Percentiles rank a stretch among this genome's conserved stretches.
phyloP scores from a whole-genome alignment of 2,329 filamentous ascomycete species.

The Camillea tinctor region DNA sequence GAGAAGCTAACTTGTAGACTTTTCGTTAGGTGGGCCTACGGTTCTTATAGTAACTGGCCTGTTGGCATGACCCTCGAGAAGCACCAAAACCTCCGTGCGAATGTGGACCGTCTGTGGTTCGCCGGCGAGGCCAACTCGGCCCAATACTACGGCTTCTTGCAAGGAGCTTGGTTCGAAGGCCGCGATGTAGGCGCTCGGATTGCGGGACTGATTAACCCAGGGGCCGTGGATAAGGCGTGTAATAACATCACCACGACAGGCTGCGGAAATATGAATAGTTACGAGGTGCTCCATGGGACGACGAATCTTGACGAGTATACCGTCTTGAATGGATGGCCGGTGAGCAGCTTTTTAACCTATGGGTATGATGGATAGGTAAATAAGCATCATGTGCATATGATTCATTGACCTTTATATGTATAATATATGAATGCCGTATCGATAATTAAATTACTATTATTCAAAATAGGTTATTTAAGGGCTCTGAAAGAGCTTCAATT shows the following conservation, averaged over 20 bases:
- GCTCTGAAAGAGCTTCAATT: too few relatives aligned
- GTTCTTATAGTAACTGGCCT: conserved; percentile 69
- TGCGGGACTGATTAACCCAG: conserved; percentile 34
- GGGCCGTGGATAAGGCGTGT: conserved; percentile 11
- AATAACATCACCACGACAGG: conserved; percentile 23
- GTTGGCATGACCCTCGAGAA: conserved; percentile 59
- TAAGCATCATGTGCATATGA: background rate
- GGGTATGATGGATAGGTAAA: conserved; percentile 14
- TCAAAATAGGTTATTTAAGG: too few relatives aligned
- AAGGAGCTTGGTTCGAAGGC: conserved; percentile 61
- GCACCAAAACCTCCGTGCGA: conserved; percentile 68
- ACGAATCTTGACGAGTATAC: conserved; percentile 34
- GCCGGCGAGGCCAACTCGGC: conserved; percentile 64
- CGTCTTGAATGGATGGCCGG: conserved; percentile 37
- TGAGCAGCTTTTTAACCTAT: conserved; percentile 34
- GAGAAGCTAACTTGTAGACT: too few relatives aligned
- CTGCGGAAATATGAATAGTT: conserved; percentile 27
- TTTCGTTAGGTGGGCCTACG: conserved; percentile 43
- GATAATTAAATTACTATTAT: too few relatives aligned
- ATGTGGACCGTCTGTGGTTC: conserved; percentile 60
- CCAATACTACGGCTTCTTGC: conserved; percentile 65
- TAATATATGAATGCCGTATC: too few relatives aligned
- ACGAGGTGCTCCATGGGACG: conserved; percentile 35
- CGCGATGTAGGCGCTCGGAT: conserved; percentile 46
- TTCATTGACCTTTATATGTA: background rate